Base-by-base conservation (phyloP, 1,139 yeast genomes). In the Saccharomycopsis hybrid region DNA sequence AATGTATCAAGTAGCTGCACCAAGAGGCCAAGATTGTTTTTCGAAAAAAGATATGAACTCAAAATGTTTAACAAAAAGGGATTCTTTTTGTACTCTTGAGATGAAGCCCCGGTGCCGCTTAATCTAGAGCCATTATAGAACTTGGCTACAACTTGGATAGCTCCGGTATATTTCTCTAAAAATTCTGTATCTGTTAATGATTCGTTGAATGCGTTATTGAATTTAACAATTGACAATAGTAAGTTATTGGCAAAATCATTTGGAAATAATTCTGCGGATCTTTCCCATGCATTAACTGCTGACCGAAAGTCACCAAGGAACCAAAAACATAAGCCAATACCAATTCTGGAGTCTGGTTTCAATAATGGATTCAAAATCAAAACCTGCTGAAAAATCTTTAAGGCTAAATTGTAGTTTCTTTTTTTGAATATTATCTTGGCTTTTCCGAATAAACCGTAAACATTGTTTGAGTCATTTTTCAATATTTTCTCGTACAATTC, bases 321-420 rank as follows among this genome's bases (percentile, higher is more conserved):
- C 97, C 97, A 92, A 63, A 83, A 90, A 65, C 97, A 90, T 59
- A 92, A 71, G 41, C 98, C 99, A 57, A 92, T 82, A 28, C 98
- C 99, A 53, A 92, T 76, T 66, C 99, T 75, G 25, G 98, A 95
- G 65, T 92, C 98, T 1, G 97, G 97, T 56, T 76, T 76, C 61
- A 85, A 71, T 39, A 80, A 62, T 1, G 97, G 97, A 56, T 88
- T 82, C 48, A 83, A 72, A 44, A 82, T 75, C 57, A 92, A 72
- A 7, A 87, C 83, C 57, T 83, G 86, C 68, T 92, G 99, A 65
- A 85, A 92, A 43, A 85, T 66, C 62, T 83, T 84, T 58, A 92
- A 74, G 18, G 97, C 92, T 5, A 75, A 80, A 33, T 76, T 65
- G 65, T 82, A 89, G 62, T 86, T 85, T 55, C 79, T 81, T 65